These are phyloP conservation scores for Malassezia vespertilionis DNA, from an alignment of 1,284 basidiomycete genomes.

Conservation along the genomic window DNA sequence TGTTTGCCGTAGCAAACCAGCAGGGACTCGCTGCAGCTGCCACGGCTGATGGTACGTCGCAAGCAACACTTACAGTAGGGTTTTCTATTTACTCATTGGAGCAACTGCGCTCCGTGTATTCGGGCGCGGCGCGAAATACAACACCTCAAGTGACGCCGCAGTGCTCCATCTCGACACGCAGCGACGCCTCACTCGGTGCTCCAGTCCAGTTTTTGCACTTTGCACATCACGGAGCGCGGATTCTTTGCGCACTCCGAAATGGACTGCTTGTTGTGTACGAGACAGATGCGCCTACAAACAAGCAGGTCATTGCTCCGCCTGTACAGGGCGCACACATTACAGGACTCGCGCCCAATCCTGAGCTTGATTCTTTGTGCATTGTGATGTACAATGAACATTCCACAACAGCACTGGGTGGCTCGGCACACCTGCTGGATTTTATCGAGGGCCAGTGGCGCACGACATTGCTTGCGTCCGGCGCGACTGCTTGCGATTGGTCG, in stretches of 20 bases:
- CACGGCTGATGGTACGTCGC: slow-evolving; percentile 1
- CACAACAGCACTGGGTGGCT: too few species aligned
- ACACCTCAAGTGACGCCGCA: background rate
- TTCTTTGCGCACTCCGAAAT: slow-evolving; percentile 1
- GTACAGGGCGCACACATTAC: too few species aligned
- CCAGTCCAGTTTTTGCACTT: slow-evolving; percentile 1
- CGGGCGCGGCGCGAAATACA: slow-evolving; percentile 19
- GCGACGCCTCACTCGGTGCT: background rate
- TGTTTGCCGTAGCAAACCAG: slow-evolving; percentile 1
- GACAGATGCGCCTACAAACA: background rate
- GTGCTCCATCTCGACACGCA: background rate
- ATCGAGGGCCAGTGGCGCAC: slow-evolving; percentile 21
- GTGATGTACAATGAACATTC: slow-evolving; percentile 45
- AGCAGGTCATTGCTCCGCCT: too few species aligned
- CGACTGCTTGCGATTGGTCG: slow-evolving; percentile 62
- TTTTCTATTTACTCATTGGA: background rate
- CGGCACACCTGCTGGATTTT: slow-evolving; percentile 23
- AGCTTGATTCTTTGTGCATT: too few species aligned
- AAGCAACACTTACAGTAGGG: background rate
- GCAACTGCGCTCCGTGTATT: slow-evolving; percentile 2
- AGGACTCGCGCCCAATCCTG: too few species aligned
- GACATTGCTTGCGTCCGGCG: slow-evolving; percentile 16
- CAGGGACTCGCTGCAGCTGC: background rate
- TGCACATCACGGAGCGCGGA: slow-evolving; percentile 1
- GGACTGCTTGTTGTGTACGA: slow-evolving; percentile 1